Evolutionary conservation across 805 yeast genomes (phyloP).

Genomic region (Cyberlindnera petersonii): DNA sequence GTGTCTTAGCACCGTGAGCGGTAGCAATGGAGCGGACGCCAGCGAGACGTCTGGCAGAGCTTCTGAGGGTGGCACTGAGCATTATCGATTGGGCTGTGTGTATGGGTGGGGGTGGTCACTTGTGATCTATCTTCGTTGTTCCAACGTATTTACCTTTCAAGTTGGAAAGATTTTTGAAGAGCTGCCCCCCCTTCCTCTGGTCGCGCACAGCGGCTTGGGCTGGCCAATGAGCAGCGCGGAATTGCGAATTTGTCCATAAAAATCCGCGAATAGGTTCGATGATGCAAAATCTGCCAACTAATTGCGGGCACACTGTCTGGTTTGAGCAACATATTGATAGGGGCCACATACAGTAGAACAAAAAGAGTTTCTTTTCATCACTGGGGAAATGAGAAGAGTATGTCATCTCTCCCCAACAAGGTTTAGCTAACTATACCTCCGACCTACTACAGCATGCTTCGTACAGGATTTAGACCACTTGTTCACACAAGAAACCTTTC

Average conservation of each 20-base stretch:
- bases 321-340: not conserved
- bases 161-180: slow-evolving; percentile 4
- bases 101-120: not conserved
- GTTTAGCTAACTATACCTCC: too few relatives aligned
- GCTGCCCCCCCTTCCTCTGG: not conserved
- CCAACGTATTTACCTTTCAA: slow-evolving; percentile 1
- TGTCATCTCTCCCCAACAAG: not conserved
- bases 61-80: slow-evolving; percentile 27
- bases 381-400: not conserved
- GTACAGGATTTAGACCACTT: slow-evolving; percentile 11
- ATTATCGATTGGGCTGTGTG: slow-evolving; percentile 12
- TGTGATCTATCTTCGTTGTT: not conserved
- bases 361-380: not conserved
- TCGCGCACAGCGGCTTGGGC: slow-evolving; percentile 1
- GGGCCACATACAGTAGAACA: not conserved
- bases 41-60: slow-evolving; percentile 19
- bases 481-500: slow-evolving; percentile 6
- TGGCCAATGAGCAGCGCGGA: slow-evolving; percentile 18
- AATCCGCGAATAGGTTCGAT: not conserved
- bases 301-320: too few relatives aligned
- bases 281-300: too few relatives aligned
- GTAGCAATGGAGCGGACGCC: slow-evolving; percentile 54
- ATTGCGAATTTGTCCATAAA: slow-evolving; percentile 17
- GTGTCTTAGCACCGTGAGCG: slow-evolving; percentile 52
- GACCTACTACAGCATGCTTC: too few relatives aligned